Percentiles rank a stretch among this genome's conserved stretches.
These are phyloP conservation scores for Leccinum subtestaceum DNA, from an alignment of 768 basidiomycete genomes.

Conservation along the genomic window DNA sequence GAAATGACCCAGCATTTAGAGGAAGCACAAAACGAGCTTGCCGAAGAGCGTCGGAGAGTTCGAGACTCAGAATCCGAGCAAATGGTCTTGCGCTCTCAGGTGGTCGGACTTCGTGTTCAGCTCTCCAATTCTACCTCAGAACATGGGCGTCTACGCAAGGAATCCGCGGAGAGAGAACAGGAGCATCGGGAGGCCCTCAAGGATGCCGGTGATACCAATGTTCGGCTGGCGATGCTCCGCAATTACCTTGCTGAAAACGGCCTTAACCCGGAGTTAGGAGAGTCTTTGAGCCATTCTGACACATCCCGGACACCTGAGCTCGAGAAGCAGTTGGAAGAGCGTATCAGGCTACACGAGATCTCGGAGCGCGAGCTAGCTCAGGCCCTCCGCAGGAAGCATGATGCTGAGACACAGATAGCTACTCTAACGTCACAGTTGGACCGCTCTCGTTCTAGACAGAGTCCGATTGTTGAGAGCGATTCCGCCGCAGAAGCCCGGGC, in stretches of 20 bases:
- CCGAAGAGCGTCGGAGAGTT: conserved; percentile 62
- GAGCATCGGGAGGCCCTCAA: conserved; percentile 61
- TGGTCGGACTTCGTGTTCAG: conserved; percentile 70
- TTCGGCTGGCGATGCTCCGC: conserved; percentile 77
- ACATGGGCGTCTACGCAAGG: conserved; percentile 65
- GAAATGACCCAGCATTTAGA: conserved; percentile 73
- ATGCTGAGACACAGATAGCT: conserved; percentile 68
- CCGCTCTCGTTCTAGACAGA: conserved; percentile 55
- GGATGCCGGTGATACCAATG: conserved; percentile 63
- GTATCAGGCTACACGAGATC: conserved; percentile 66
- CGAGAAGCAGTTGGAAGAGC: conserved; percentile 74
- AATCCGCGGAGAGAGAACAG: conserved; percentile 62
- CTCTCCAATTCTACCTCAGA: conserved; percentile 68
- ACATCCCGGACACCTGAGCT: conserved; percentile 64
- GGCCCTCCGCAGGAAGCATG: conserved; percentile 62
- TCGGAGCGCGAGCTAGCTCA: conserved; percentile 74
- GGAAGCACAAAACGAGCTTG: conserved; percentile 60
- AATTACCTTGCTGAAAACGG: conserved; percentile 89
- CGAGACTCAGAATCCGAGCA: conserved; percentile 66
- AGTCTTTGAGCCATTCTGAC: conserved; percentile 36
- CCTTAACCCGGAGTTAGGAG: conserved; percentile 73
- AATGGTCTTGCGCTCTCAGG: conserved; percentile 64
- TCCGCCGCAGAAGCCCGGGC: conserved; percentile 45
- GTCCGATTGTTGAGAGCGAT: conserved; percentile 43
- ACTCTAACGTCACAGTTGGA: conserved; percentile 67